These are phyloP conservation scores for Ganoderma multipileum DNA, from an alignment of 1,284 basidiomycete genomes.

Conservation along the genomic window DNA sequence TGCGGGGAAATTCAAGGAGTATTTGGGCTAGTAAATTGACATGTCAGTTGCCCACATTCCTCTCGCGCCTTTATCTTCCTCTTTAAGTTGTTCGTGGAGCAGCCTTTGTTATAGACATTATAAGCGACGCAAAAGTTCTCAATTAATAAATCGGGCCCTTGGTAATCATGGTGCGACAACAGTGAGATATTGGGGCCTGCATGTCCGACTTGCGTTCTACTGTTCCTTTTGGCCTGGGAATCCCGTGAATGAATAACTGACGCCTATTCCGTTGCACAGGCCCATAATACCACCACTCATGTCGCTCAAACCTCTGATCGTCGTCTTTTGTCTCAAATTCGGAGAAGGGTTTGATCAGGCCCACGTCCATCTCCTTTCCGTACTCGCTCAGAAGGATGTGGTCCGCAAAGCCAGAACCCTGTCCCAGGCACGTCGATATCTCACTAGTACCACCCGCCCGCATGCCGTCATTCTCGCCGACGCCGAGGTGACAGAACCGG, in stretches of 20 bases:
- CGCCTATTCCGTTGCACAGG: not conserved
- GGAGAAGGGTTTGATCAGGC: not conserved
- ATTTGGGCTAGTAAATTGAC: no score
- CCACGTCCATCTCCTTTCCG: not conserved
- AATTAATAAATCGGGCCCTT: no score
- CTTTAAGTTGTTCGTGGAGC: no score
- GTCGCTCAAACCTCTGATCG: conserved; percentile 12
- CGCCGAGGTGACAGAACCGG: conserved; percentile 2
- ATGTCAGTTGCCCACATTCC: no score
- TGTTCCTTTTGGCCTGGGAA: not conserved
- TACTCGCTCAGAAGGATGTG: not conserved
- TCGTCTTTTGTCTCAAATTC: conserved; percentile 8
- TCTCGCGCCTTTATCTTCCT: no score
- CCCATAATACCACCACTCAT: not conserved
- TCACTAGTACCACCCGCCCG: conserved; percentile 13
- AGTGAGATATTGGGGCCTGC: no score
- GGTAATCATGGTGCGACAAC: no score
- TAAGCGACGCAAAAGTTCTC: no score
- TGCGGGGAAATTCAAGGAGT: no score
- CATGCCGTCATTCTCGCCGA: conserved; percentile 19
- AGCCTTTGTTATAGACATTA: no score
- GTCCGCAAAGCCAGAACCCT: not conserved
- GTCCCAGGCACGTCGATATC: conserved; percentile 9
- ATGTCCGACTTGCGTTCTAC: not conserved
- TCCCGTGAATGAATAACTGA: no score